Evolutionary conservation across 1,284 basidiomycete species (phyloP).

Genomic region (Inonotus hispidus): DNA sequence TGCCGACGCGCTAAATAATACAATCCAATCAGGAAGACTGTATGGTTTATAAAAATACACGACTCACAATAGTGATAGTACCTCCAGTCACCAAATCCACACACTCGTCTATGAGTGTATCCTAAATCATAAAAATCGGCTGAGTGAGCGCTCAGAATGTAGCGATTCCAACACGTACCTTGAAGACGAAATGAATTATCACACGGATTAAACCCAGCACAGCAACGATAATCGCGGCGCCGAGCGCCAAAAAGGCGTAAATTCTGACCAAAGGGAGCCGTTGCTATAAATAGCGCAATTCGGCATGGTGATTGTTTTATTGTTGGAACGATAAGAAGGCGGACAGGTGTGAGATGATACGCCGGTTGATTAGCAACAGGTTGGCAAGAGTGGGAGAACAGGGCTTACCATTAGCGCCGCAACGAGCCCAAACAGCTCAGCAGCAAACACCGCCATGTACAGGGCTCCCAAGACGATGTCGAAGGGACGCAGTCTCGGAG

Average conservation of each 20-base stretch:
- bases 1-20: constrained; percentile 27
- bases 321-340: neutral
- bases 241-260: constrained; percentile 49
- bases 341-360: neutral
- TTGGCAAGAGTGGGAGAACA: neutral
- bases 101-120: constrained; percentile 43
- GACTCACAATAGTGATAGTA: constrained; percentile 9
- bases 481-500: constrained; percentile 46
- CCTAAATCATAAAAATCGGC: constrained; percentile 29
- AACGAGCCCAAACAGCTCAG: constrained; percentile 55
- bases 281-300: constrained; percentile 41
- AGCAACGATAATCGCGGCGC: constrained; percentile 46
- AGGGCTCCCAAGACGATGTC: constrained; percentile 57
- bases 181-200: constrained; percentile 61
- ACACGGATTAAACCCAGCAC: constrained; percentile 51
- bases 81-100: constrained; percentile 1
- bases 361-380: neutral
- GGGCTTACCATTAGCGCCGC: constrained; percentile 50
- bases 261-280: constrained; percentile 47
- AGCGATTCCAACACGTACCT: constrained; percentile 36
- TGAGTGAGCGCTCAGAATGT: neutral
- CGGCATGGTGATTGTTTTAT: neutral
- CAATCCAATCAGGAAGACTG: neutral
- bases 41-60: neutral
- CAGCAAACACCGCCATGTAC: constrained; percentile 44